A percentile compares a stretch with the other conserved stretches of the same genome.
Evolutionary conservation across 2,329 filamentous ascomycete genomes (phyloP).

Genomic region (Ophiostoma perfectum): DNA sequence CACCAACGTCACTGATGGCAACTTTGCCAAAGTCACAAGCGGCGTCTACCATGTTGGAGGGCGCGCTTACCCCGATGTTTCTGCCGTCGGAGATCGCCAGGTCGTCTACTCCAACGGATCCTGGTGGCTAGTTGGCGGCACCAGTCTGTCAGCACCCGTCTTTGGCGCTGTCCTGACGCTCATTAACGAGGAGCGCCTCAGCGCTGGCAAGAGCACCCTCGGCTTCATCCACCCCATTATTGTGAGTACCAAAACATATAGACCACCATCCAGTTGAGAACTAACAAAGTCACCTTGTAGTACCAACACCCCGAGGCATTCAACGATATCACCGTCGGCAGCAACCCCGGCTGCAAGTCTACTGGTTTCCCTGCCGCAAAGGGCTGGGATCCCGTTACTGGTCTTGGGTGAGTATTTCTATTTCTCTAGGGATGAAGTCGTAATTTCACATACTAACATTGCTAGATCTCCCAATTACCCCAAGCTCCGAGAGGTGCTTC

Average conservation of each 20-base stretch:
- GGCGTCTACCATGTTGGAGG: slow-evolving; percentile 43
- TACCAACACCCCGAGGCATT: slow-evolving; percentile 32
- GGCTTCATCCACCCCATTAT: slow-evolving; percentile 34
- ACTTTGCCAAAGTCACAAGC: slow-evolving; percentile 40
- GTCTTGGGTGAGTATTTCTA: slow-evolving; percentile 20
- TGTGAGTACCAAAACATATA: slow-evolving; percentile 11
- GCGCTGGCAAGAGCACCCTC: slow-evolving; percentile 39
- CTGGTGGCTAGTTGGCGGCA: slow-evolving; percentile 44
- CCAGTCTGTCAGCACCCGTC: slow-evolving; percentile 48
- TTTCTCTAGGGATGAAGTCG: background rate
- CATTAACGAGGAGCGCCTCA: slow-evolving; percentile 57
- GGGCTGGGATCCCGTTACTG: slow-evolving; percentile 31
- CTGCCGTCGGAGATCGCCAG: slow-evolving; percentile 18
- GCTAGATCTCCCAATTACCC: background rate
- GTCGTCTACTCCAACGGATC: slow-evolving; percentile 29
- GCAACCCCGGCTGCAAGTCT: slow-evolving; percentile 33
- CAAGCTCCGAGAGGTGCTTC: background rate
- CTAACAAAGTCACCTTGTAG: background rate
- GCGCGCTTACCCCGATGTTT: slow-evolving; percentile 25
- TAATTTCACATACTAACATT: background rate
- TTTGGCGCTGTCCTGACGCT: slow-evolving; percentile 55
- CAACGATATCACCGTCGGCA: slow-evolving; percentile 31
- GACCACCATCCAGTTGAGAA: background rate
- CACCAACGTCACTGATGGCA: slow-evolving; percentile 28
- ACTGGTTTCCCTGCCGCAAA: slow-evolving; percentile 29